Evolutionary conservation across 2,329 filamentous ascomycete species (phyloP), one percentile per base, ranked within the genome.

Genomic region (Cladosporium phlei): DNA sequence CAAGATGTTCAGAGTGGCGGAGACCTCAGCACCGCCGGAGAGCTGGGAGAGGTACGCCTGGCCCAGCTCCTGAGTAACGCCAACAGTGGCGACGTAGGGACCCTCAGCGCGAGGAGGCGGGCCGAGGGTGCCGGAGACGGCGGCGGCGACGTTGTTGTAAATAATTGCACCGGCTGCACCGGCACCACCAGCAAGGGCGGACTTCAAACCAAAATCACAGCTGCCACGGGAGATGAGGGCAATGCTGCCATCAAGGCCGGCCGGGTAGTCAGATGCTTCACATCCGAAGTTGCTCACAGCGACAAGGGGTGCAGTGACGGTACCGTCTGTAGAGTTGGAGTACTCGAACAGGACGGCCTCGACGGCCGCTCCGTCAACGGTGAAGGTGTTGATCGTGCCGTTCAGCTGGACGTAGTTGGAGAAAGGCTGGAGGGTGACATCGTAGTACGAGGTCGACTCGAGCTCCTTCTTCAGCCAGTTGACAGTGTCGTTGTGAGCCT

Each of bases 171-270:
- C 85, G 4, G 79, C 64, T 4, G 86, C 86, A 19, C 85, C 84
- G 1, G 83, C 83, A 40, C 71, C 73, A 29, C 82, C 83, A 5
- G 86, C 85, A 14, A 77, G 69, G 44, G 74, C 75, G 2, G 83
- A 83, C 69, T 91, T 91, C 49, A 74, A 66, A n/a, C 82, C 84
- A 55, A 90, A 91, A 11, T 80, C 55, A 60, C 86, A 91, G 3
- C 67, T 72, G 39, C 86, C 86, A 40, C 86, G 82, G 25, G 74
- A 70, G 53, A 90, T 75, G 28, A 90, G 72, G 10, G 83, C 85
- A 48, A 91, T 81, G 48, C 79, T 79, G 37, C 80, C 83, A 12
- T 69, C 62, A 5, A 83, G 67, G 1, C 68, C 63, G 1, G 71
- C 56, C 1, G 84, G 78, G 59, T 79, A 89, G 64, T 89, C 83